Base-by-base conservation (phyloP, 495 filamentous ascomycete genomes). In the Neurospora sp. region DNA sequence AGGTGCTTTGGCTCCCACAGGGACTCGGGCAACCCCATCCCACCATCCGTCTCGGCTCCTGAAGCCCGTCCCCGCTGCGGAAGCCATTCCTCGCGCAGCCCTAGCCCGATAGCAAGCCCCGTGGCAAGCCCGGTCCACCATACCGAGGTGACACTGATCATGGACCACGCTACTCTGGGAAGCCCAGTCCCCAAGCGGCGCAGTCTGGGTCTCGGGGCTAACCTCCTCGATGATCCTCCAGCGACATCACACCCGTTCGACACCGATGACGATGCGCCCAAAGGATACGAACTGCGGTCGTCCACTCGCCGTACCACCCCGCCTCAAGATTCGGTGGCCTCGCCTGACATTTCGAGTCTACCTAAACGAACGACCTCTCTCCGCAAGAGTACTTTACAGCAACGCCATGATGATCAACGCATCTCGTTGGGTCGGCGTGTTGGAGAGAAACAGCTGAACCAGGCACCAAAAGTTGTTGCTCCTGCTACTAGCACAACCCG, bases 181-280 rank as follows among this genome's bases (percentile, higher is more conserved):
- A 97, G 92, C 76, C 94, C 95, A 2, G 91, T 93, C 27, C 90
- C 93, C 14, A 98, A 98, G 85, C 87, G 95, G 66, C 89, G 95
- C 73, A 97, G 94, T 79, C 82, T 95, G 42, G 83, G 37, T 76
- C 85, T 27, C 78, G 84, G 81, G 75, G 92, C 93, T 79, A 91
- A 90, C 80, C 88, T 97, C 69, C 93, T 96, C 80, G 91, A 92
- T 74, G 83, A 87, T 76, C 84, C 76, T 74, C 75, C 84, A 72
- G 70, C 76, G 73, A 74, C 76, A 79, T 72, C 77, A 79, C 70
- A 72, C 76, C 75, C 62, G 73, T 82, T 71, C 74, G 79, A 87
- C 69, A 80, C 83, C 44, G 83, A 87, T 72, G 82, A 89, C 38
- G 85, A 86, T 75, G 76, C 73, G 5, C 76, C 82, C 54, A 79